phyloP scores from a whole-genome alignment of 1,284 basidiomycete species.

The Leccinum pseudoinsigne region DNA sequence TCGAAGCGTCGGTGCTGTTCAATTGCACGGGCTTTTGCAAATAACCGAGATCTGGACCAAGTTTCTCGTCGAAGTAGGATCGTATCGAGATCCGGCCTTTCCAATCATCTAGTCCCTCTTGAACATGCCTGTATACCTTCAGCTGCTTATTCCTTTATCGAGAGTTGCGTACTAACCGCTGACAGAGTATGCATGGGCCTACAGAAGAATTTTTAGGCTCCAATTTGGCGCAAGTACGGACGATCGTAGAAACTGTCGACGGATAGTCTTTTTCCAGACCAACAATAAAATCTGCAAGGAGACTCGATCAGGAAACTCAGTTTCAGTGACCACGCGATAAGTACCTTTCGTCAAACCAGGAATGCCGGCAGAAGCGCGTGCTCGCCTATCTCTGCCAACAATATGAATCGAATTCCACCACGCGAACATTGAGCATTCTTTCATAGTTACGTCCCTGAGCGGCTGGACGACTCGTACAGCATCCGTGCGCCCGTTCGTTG shows the following conservation, averaged over 20 bases:
- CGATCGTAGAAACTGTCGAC: constrained; percentile 87
- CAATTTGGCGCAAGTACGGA: constrained; percentile 81
- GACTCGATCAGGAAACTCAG: constrained; percentile 3
- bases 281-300: constrained; percentile 73
- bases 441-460: constrained; percentile 74
- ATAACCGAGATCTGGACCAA: constrained; percentile 16
- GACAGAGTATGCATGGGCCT: constrained; percentile 66
- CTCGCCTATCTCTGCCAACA: constrained; percentile 50
- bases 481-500: not conserved
- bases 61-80: constrained; percentile 42
- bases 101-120: constrained; percentile 70
- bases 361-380: constrained; percentile 60
- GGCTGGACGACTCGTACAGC: constrained; percentile 65
- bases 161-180: constrained; percentile 52
- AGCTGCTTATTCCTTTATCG: not conserved
- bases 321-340: constrained; percentile 3
- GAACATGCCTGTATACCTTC: constrained; percentile 54
- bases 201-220: constrained; percentile 62
- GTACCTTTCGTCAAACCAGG: constrained; percentile 73
- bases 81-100: constrained; percentile 73
- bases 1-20: constrained; percentile 19
- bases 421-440: constrained; percentile 79
- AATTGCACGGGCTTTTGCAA: constrained; percentile 5
- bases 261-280: constrained; percentile 83
- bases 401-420: constrained; percentile 65